Percentiles rank a stretch among this genome's conserved stretches.
Conservation (phyloP, 495 filamentous ascomycete species). For the Neurospora terricola region DNA sequence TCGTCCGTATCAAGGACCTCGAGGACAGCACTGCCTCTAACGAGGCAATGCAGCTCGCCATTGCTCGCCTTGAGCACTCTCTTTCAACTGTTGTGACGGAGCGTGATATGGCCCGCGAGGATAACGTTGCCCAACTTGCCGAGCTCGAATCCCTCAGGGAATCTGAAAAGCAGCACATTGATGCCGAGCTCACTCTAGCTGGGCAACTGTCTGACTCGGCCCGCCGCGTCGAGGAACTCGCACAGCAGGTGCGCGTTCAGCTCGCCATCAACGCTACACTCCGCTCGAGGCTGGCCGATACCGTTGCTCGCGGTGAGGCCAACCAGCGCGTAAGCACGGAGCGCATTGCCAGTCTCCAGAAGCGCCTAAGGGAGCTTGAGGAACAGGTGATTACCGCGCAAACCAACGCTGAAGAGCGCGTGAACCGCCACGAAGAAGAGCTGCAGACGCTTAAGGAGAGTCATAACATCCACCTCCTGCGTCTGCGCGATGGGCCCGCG, state of each 20-base stretch:
- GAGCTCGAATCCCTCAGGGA: slow-evolving; percentile 53
- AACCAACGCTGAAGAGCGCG: slow-evolving; percentile 73
- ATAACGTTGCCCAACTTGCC: slow-evolving; percentile 47
- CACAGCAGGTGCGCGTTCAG: slow-evolving; percentile 64
- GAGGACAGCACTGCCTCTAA: slow-evolving; percentile 35
- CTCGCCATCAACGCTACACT: slow-evolving; percentile 65
- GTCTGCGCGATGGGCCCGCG: slow-evolving; percentile 45
- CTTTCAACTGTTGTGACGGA: slow-evolving; percentile 61
- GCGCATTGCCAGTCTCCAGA: slow-evolving; percentile 76
- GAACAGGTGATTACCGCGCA: slow-evolving; percentile 78
- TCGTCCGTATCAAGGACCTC: slow-evolving; percentile 46
- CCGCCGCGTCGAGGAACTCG: slow-evolving; percentile 66
- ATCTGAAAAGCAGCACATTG: slow-evolving; percentile 52
- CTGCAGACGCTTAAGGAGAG: slow-evolving; percentile 62
- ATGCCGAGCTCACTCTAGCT: slow-evolving; percentile 51
- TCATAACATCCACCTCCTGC: slow-evolving; percentile 66
- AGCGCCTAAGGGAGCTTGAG: slow-evolving; percentile 66
- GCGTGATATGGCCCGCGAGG: slow-evolving; percentile 54
- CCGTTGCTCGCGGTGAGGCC: slow-evolving; percentile 75
- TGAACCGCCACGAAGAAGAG: slow-evolving; percentile 79
- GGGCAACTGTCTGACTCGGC: slow-evolving; percentile 60
- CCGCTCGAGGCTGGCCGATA: slow-evolving; percentile 70
- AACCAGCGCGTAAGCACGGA: slow-evolving; percentile 70
- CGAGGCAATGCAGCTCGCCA: slow-evolving; percentile 44
- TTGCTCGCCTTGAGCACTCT: slow-evolving; percentile 52